Base-by-base conservation (phyloP, 495 filamentous ascomycete species). In the Emericellopsis terricola region DNA sequence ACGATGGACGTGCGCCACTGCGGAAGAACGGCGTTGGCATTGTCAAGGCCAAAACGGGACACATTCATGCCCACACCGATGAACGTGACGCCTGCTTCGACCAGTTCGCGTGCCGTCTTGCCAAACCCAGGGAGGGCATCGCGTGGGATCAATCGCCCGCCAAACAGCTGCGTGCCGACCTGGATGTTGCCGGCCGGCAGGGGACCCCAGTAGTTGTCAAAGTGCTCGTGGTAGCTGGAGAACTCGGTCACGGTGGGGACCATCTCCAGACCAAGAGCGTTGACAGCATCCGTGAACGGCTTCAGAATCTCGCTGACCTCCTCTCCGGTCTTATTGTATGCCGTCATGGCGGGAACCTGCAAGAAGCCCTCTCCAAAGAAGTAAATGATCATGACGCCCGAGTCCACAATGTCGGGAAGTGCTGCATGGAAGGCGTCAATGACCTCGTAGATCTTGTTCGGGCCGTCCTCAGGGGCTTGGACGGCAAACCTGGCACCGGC, bases 121-220 rank as follows among this genome's bases (percentile, higher is more conserved):
- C 56, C 62, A 45, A 67, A 60, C 19, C 55, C 43, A 6, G 50
- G 27, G 13, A 73, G 51, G 1, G 63, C 53, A 14, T 51, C 49
- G 20, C 64, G 60, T 0, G 68, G 68, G 31, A 76, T 63, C 14
- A 76, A 54, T 18, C 73, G 64, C 8, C 69, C 69, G 8, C 69
- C 69, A 41, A 65, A 66, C 28, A 68, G 59, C 34, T 53, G 57
- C 7, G 40, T 48, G 18, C 53, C 47, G 19, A 65, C 61, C 11
- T 49, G 52, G 19, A 67, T 55, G 36, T 55, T 55, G 15, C 40
- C 38, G 1, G 43, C 38, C 1, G 42, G 38, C 10, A 53, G 37
- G 5, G 46, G 45, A 3, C 44, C 47, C 47, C 57, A 51, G 41
- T 57, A 57, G 11, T 38, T 47, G 10, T 50, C 34, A 41, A 55